These are phyloP conservation scores for Colletotrichum caudatum DNA, from an alignment of 2,329 filamentous ascomycete species.

Conservation along the genomic window DNA sequence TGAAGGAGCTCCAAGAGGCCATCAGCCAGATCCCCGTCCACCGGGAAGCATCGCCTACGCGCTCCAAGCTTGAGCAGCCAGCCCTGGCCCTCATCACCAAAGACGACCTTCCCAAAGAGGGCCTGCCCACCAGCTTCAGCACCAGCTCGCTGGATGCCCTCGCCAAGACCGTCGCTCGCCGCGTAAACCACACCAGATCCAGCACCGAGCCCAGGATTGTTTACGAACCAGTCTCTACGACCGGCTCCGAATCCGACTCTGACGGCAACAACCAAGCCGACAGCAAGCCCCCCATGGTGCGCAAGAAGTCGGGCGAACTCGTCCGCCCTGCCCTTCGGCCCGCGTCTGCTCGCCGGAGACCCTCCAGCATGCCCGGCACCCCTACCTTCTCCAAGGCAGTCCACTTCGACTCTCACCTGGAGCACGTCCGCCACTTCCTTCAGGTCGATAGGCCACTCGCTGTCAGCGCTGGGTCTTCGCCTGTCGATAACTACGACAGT, in stretches of 20 bases:
- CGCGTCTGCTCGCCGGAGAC: constrained; percentile 77
- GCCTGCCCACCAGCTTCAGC: constrained; percentile 62
- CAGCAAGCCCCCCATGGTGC: constrained; percentile 88
- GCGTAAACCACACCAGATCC: constrained; percentile 64
- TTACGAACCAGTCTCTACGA: constrained; percentile 61
- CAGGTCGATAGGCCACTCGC: constrained; percentile 95
- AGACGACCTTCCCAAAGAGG: constrained; percentile 44
- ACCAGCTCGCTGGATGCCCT: constrained; percentile 59
- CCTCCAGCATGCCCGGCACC: constrained; percentile 97
- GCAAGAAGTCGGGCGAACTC: constrained; percentile 98
- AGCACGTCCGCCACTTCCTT: constrained; percentile 95
- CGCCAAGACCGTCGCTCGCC: constrained; percentile 53
- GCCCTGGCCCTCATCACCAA: constrained; percentile 48
- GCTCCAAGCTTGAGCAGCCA: constrained; percentile 44
- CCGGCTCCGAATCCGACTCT: constrained; percentile 72
- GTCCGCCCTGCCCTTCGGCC: constrained; percentile 91
- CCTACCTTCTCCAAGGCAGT: constrained; percentile 96
- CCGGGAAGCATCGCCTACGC: constrained; percentile 67
- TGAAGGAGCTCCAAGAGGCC: constrained; percentile 82
- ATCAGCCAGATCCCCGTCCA: constrained; percentile 82
- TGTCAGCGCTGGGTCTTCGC: constrained; percentile 93
- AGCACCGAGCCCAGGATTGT: constrained; percentile 66
- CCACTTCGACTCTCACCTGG: constrained; percentile 97
- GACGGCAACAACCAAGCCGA: constrained; percentile 63
- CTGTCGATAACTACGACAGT: constrained; percentile 87